phyloP scores from a whole-genome alignment of 2,329 filamentous ascomycete species.

The Nemania abortiva region DNA sequence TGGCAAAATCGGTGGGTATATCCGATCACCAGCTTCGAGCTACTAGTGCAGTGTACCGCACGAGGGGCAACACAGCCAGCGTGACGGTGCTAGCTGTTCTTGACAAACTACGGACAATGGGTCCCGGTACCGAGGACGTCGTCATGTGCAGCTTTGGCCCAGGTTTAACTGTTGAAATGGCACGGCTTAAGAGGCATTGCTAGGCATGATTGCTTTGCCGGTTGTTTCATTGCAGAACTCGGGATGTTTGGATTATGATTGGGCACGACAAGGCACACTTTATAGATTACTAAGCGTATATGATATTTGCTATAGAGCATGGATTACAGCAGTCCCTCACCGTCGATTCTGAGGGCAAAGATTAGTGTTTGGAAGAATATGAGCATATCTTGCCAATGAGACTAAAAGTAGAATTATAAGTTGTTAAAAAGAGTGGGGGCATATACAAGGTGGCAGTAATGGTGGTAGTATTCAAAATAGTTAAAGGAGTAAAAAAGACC shows the following conservation, averaged over 20 bases:
- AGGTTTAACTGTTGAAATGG: slow-evolving; percentile 40
- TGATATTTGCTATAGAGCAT: neutral
- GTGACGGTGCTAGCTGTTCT: slow-evolving; percentile 37
- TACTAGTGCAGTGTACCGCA: slow-evolving; percentile 35
- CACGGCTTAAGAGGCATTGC: slow-evolving; percentile 34
- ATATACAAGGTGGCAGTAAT: too few relatives aligned
- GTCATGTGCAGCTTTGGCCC: slow-evolving; percentile 38
- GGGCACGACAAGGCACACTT: neutral
- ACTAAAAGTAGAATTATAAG: neutral
- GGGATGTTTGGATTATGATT: neutral
- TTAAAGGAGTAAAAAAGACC: too few relatives aligned
- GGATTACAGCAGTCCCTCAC: neutral
- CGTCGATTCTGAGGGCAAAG: neutral
- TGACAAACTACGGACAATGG: slow-evolving; percentile 35
- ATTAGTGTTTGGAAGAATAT: neutral
- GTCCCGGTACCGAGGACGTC: slow-evolving; percentile 33
- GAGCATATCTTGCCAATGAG: neutral
- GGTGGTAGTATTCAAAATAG: too few relatives aligned
- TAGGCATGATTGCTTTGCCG: neutral
- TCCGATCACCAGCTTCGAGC: slow-evolving; percentile 34
- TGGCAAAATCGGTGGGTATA: slow-evolving; percentile 33
- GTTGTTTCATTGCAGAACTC: neutral
- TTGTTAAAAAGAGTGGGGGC: too few relatives aligned
- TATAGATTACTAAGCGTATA: slow-evolving; percentile 5
- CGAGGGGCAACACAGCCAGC: slow-evolving; percentile 37